Evolutionary conservation across 108 stramenopile species (phyloP), one percentile per base, ranked within the genome.

Genomic region (Thalassiosira profunda): DNA sequence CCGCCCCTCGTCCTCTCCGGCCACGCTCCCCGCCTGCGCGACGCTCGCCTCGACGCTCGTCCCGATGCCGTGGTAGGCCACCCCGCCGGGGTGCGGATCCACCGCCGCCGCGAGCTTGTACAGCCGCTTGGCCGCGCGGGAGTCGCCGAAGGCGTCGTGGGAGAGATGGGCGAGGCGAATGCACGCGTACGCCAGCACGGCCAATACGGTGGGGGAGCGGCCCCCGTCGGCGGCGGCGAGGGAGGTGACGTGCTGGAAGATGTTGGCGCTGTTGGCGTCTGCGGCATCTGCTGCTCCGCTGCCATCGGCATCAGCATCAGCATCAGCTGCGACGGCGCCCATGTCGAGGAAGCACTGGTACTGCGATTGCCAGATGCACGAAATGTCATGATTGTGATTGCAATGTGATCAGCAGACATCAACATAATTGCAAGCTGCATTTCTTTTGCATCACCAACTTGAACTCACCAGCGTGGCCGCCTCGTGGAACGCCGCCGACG

Each of bases 381-480:
- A n/a, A n/a, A n/a, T n/a, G n/a, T n/a, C n/a, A n/a, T n/a, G n/a
- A n/a, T n/a, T n/a, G n/a, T n/a, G n/a, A n/a, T n/a, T n/a, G n/a
- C n/a, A n/a, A n/a, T n/a, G n/a, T n/a, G n/a, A n/a, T n/a, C n/a
- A n/a, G n/a, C n/a, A n/a, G n/a, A n/a, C n/a, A n/a, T n/a, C n/a
- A n/a, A n/a, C n/a, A n/a, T n/a, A n/a, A n/a, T n/a, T n/a, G n/a
- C n/a, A n/a, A n/a, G n/a, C n/a, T n/a, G n/a, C n/a, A n/a, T n/a
- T n/a, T n/a, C n/a, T n/a, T n/a, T n/a, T n/a, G n/a, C n/a, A n/a
- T n/a, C n/a, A n/a, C n/a, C n/a, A n/a, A n/a, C n/a, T n/a, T n/a
- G n/a, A n/a, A n/a, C n/a, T n/a, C n/a, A n/a, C n/a, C n/a, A 95
- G 66, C 6, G 93, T 95, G 0, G 90, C 93, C 3, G 90, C 88